phyloP scores from a whole-genome alignment of 257 asterid genomes.

The Apocynum venetum region DNA sequence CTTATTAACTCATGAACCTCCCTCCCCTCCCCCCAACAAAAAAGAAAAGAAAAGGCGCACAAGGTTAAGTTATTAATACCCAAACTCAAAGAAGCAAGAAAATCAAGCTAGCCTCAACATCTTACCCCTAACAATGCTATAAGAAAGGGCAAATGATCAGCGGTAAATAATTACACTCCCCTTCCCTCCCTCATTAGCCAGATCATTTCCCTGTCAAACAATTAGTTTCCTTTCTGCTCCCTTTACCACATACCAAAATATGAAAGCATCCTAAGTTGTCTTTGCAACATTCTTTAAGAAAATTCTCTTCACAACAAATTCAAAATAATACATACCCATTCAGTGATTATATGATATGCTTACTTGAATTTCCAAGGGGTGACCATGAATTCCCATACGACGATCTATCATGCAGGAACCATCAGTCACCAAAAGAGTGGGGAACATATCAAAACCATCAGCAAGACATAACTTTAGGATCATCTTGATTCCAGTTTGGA shows the following conservation, averaged over 20 bases:
- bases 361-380: constrained; percentile 78
- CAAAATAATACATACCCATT: background rate
- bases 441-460: constrained; percentile 83
- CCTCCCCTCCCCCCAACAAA: background rate
- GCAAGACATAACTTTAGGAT: constrained; percentile 68
- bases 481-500: constrained; percentile 82
- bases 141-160: background rate
- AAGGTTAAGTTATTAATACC: background rate
- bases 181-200: background rate
- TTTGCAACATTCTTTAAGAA: background rate
- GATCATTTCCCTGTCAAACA: background rate
- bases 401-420: constrained; percentile 90
- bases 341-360: constrained; percentile 6
- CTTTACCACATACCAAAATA: background rate
- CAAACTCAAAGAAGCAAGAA: background rate
- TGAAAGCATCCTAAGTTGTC: background rate
- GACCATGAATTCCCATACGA: constrained; percentile 84
- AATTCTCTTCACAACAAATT: background rate
- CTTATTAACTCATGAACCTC: background rate
- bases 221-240: background rate
- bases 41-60: background rate
- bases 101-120: background rate
- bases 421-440: constrained; percentile 69
- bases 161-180: background rate
- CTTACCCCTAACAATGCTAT: background rate